A percentile compares a stretch with the other conserved stretches of the same genome.
Conservation (phyloP, 371 early-diverging fungal genomes). For the Mortierella sp. region DNA sequence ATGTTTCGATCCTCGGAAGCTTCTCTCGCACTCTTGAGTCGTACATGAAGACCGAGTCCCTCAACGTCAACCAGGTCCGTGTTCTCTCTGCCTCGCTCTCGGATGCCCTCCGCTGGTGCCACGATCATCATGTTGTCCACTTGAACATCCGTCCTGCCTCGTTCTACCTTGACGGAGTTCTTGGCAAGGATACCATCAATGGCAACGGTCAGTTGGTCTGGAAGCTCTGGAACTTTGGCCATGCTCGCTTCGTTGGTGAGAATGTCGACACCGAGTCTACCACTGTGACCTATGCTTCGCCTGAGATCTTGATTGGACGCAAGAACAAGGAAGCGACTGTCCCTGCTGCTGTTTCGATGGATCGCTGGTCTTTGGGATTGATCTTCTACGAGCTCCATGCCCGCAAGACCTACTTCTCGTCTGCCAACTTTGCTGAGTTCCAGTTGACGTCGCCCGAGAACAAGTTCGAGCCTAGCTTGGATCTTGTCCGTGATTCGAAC, state of each 20-base stretch:
- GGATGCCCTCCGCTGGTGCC: slow-evolving; percentile 26
- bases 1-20: slow-evolving; percentile 18
- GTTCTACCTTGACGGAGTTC: slow-evolving; percentile 46
- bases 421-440: slow-evolving; percentile 29
- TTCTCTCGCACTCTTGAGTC: slow-evolving; percentile 29
- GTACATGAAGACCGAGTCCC: slow-evolving; percentile 19
- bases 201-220: slow-evolving; percentile 30
- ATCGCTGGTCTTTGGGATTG: slow-evolving; percentile 35
- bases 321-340: background rate
- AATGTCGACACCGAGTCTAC: slow-evolving; percentile 19
- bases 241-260: slow-evolving; percentile 30
- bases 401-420: slow-evolving; percentile 32
- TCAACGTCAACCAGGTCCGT: slow-evolving; percentile 11
- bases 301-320: slow-evolving; percentile 23
- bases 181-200: slow-evolving; percentile 22
- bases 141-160: slow-evolving; percentile 21
- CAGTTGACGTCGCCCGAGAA: slow-evolving; percentile 30
- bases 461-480: slow-evolving; percentile 29
- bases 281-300: slow-evolving; percentile 26
- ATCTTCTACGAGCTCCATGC: slow-evolving; percentile 23
- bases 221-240: slow-evolving; percentile 31
- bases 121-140: slow-evolving; percentile 21
- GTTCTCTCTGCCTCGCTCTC: slow-evolving; percentile 36
- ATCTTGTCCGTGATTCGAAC: slow-evolving; percentile 23
- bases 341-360: slow-evolving; percentile 20